Evolutionary conservation across 2,329 filamentous ascomycete species (phyloP), one percentile per base, ranked within the genome.

Genomic region (Lizonia empirigonia): DNA sequence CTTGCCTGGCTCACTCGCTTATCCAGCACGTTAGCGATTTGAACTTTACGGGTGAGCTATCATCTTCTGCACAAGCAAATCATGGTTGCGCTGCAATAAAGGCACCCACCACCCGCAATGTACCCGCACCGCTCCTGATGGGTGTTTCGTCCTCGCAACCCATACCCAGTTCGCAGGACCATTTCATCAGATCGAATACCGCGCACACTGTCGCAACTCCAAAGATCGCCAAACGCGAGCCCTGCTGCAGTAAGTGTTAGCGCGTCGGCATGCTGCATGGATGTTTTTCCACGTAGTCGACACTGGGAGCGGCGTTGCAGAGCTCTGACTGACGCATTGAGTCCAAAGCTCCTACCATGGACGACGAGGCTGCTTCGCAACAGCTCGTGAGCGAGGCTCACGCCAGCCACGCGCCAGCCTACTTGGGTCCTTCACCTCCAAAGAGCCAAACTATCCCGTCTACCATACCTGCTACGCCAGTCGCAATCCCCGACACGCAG

Each of bases 351-450:
- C 58, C 61, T 1, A 45, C 47, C 2, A 58, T 58, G 53, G 62
- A 65, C 40, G 58, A 64, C 44, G 29, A 55, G 20, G 54, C 56
- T 9, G 62, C 62, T 7, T 58, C 57, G 20, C 57, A 60, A 44
- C 62, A 65, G 24, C 59, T 65, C 26, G 53, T 61, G 27, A 57
- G 51, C 30, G 62, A 63, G 37, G 55, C 40, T 27, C 40, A 34
- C 41, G 50, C 46, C 18, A 10, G 45, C 7, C 44, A 45, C 26
- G 39, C 26, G 13, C 33, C 41, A 8, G 26, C 35, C 18, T 35
- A 35, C 12, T 20, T 39, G 12, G 35, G 34, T 13, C 18, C 36
- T 40, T 32, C 50, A 16, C 44, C 50, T 8, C 45, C 35, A 20
- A 45, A 49, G 26, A 45, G 30, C 3, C 30, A 48, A 20, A 6